These are phyloP conservation scores for Trichoderma harzianum DNA, from an alignment of 2,329 filamentous ascomycete genomes.

Conservation along the genomic window DNA sequence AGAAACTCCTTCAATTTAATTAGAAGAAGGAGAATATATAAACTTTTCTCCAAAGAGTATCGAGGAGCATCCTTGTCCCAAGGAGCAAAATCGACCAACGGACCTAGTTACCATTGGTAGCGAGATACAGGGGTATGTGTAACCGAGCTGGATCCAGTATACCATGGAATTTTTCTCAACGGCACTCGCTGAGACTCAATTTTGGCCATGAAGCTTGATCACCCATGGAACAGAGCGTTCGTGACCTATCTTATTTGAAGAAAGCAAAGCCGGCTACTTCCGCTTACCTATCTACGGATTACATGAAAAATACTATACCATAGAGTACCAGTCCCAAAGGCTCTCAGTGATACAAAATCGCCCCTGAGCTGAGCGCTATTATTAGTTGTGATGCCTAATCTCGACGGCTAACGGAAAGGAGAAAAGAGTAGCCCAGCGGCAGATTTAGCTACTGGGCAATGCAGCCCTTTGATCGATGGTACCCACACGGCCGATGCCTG, in stretches of 20 bases:
- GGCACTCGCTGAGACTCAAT: not conserved
- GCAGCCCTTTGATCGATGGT: not conserved
- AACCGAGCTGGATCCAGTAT: not conserved
- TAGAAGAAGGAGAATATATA: not conserved
- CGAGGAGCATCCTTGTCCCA: not conserved
- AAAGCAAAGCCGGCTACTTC: not conserved
- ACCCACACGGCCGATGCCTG: not conserved
- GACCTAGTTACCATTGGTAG: not conserved
- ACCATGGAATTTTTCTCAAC: not conserved
- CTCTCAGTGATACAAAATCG: not conserved
- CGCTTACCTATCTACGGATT: not conserved
- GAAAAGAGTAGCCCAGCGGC: not conserved
- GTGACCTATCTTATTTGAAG: not conserved
- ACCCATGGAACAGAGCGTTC: not conserved
- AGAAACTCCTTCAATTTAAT: not conserved
- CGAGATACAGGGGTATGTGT: not conserved
- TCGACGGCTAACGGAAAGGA: not conserved
- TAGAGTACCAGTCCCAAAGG: not conserved
- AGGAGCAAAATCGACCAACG: not conserved
- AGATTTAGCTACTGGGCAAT: not conserved
- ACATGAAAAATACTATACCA: not conserved
- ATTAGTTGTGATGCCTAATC: not conserved
- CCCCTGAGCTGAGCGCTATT: not conserved
- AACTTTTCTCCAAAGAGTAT: not conserved
- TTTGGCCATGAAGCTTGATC: not conserved